Percentiles rank a stretch among this genome's conserved stretches.
Evolutionary conservation across 176 grass and related monocot genomes (phyloP).

Genomic region (Olyra latifolia): DNA sequence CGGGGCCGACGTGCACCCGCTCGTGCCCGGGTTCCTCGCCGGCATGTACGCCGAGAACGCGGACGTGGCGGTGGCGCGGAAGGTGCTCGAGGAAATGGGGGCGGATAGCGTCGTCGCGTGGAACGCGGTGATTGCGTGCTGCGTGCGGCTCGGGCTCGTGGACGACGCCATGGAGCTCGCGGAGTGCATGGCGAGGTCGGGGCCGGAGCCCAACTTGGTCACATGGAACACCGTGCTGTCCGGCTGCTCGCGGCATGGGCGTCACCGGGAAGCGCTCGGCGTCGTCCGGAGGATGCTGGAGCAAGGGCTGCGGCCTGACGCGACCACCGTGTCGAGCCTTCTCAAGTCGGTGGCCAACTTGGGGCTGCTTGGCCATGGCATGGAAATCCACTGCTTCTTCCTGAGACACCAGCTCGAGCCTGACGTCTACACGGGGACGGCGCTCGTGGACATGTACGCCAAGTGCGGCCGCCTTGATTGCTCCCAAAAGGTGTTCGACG

Average conservation of each 20-base stretch:
- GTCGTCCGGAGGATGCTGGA: constrained; percentile 43
- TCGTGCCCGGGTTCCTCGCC: constrained; percentile 76
- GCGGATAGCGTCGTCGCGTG: constrained; percentile 48
- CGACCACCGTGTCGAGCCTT: constrained; percentile 57
- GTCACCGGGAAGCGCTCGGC: constrained; percentile 41
- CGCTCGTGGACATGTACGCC: constrained; percentile 73
- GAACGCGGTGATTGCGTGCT: constrained; percentile 84
- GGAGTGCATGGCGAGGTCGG: constrained; percentile 47
- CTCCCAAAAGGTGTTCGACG: constrained; percentile 61
- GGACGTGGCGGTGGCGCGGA: constrained; percentile 41
- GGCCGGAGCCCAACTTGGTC: constrained; percentile 46
- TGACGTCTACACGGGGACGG: constrained; percentile 65
- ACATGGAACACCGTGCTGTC: constrained; percentile 85
- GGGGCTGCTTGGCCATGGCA: constrained; percentile 44
- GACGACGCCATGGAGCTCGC: constrained; percentile 66
- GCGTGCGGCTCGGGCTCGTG: constrained; percentile 64
- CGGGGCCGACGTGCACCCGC: constrained; percentile 26
- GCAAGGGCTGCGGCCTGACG: constrained; percentile 49
- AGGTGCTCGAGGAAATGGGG: constrained; percentile 47
- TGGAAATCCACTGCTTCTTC: constrained; percentile 65
- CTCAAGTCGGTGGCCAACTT: constrained; percentile 58
- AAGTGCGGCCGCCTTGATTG: constrained; percentile 58
- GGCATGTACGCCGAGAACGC: constrained; percentile 88
- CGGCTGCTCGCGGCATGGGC: constrained; percentile 59
- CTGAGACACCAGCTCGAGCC: constrained; percentile 42